A percentile compares a stretch with the other conserved stretches of the same genome.
Conservation (phyloP, 1,284 basidiomycete species). For the Fomitopsis palustris region DNA sequence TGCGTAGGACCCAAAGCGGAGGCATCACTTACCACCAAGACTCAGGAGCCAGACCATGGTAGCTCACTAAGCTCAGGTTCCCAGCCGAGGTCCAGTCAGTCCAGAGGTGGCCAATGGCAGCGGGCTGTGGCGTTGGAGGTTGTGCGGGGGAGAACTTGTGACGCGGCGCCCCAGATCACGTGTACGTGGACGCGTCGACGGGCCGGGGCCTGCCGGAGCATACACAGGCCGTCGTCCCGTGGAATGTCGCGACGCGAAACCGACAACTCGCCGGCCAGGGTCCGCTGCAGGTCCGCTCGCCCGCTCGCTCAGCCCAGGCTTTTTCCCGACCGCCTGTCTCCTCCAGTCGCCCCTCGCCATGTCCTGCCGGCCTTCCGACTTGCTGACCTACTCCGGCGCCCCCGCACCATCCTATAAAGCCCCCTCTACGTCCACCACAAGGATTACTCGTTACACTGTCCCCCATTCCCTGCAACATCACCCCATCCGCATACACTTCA, state of each 20-base stretch:
- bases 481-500: constrained; percentile 1
- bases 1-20: neutral
- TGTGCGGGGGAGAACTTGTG: neutral
- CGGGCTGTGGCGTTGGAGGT: neutral
- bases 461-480: neutral
- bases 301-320: neutral
- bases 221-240: neutral
- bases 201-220: constrained; percentile 1
- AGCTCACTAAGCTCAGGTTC: too few species aligned
- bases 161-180: neutral
- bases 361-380: neutral
- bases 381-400: neutral
- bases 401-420: constrained; percentile 1
- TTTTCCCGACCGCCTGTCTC: neutral
- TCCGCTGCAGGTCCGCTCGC: constrained; percentile 3
- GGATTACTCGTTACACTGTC: neutral
- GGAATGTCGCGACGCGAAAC: neutral
- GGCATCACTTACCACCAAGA: neutral
- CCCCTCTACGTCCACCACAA: neutral
- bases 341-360: neutral
- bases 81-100: neutral
- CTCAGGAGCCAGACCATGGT: neutral
- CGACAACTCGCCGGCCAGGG: constrained; percentile 2
- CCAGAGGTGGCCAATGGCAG: neutral
- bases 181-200: neutral